phyloP scores from a whole-genome alignment of 345 rosid species.

The Salix koriyanagi region DNA sequence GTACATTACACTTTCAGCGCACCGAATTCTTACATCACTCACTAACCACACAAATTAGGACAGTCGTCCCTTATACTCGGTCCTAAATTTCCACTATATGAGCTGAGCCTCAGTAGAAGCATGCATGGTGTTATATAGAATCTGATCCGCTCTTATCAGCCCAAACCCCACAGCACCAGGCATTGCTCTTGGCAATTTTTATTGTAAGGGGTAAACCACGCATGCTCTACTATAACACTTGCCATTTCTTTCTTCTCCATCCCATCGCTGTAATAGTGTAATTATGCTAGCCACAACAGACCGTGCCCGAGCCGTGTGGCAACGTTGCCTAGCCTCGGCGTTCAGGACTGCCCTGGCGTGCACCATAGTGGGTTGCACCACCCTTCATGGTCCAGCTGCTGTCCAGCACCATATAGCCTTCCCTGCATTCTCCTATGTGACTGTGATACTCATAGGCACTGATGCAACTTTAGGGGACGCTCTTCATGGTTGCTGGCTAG shows the following conservation, averaged over 20 bases:
- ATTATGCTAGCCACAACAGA: slow-evolving; percentile 15
- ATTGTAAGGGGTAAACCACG: not conserved
- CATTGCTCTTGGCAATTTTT: not conserved
- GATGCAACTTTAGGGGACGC: slow-evolving; percentile 82
- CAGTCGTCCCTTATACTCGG: not conserved
- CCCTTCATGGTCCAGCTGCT: slow-evolving; percentile 62
- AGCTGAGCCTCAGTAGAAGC: not conserved
- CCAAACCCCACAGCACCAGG: not conserved
- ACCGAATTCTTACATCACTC: not conserved
- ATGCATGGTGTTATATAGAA: not conserved
- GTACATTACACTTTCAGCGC: not conserved
- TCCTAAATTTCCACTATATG: not conserved
- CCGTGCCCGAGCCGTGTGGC: slow-evolving; percentile 57
- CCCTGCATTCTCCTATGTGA: slow-evolving; percentile 81
- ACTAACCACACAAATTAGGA: not conserved
- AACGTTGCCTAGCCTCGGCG: slow-evolving; percentile 57
- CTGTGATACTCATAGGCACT: slow-evolving; percentile 51
- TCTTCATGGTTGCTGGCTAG: slow-evolving; percentile 65
- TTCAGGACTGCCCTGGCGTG: slow-evolving; percentile 76
- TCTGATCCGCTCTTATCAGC: not conserved
- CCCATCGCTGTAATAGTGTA: not conserved
- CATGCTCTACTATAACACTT: not conserved
- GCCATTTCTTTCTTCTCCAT: not conserved
- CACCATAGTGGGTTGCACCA: slow-evolving; percentile 53
- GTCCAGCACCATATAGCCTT: slow-evolving; percentile 45